Conservation (phyloP, 192 early-diverging fungal species). For the Mortierella hygrophila region DNA sequence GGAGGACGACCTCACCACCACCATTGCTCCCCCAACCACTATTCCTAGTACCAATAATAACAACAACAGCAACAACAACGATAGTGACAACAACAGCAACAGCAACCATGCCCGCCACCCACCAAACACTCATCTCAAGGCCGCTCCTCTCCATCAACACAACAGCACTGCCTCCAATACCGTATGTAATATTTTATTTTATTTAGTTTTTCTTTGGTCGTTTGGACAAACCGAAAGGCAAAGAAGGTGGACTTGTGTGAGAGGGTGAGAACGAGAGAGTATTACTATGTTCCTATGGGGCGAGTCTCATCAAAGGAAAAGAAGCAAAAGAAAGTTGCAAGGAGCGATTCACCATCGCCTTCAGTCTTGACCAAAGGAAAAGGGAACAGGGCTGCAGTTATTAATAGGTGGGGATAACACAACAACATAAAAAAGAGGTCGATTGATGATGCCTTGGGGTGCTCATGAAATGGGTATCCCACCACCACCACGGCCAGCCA, state of each 20-base stretch:
- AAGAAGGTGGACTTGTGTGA: background rate
- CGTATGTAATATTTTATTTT: background rate
- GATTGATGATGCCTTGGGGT: background rate
- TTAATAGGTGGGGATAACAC: constrained; percentile 2
- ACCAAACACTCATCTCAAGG: background rate
- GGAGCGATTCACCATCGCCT: background rate
- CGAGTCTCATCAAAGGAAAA: background rate
- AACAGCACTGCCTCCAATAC: constrained; percentile 9
- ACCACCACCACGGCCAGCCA: background rate
- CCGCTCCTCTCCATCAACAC: background rate
- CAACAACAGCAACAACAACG: background rate
- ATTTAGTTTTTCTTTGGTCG: background rate
- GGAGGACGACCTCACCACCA: constrained; percentile 5
- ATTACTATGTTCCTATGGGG: background rate
- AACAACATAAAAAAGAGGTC: background rate
- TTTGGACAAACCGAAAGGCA: background rate
- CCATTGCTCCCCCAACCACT: background rate
- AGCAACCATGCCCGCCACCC: background rate
- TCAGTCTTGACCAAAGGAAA: background rate
- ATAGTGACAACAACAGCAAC: background rate
- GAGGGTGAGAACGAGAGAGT: background rate
- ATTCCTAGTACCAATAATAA: background rate
- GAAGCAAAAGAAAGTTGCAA: background rate
- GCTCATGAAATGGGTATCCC: constrained; percentile 2
- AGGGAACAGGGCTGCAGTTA: background rate